Base-by-base conservation (phyloP, 176 grass and related monocot genomes). In the Miscanthus lutarioriparius region DNA sequence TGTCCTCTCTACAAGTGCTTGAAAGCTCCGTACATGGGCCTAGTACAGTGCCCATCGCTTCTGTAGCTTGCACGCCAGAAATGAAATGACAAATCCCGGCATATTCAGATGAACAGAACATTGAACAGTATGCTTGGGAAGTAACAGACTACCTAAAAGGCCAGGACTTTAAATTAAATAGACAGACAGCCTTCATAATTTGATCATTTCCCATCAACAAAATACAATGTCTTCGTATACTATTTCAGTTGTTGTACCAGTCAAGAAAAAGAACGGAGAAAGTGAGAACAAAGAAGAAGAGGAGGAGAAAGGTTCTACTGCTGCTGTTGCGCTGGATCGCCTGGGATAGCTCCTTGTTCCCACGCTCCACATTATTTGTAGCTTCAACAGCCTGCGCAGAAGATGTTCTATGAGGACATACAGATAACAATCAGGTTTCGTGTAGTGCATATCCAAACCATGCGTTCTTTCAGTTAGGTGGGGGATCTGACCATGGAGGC, bases 241-340 rank as follows among this genome's bases (percentile, higher is more conserved):
- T 15, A 26, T 40, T 70, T 91, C 84, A 91, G 17, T 80, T 84
- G 64, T 15, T 97, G 79, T 97, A 94, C 92, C 90, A 97, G 86
- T 97, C 95, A 56, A 97, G 95, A 82, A 97, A 97, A 39, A 97
- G 70, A 89, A 97, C 82, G 6, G 96, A 94, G 45, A 99, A 92
- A 4, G 89, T 94, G 59, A 99, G 96, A 91, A 94, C 93, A 86
- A 96, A 88, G n/a, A 99, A 96, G 78, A 99, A 99, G 62, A 99
- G 96, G 64, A 96, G 64, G 83, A 96, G 93, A 85, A 99, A 99
- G 12, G 96, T 99, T 89, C 91, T 96, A 62, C 96, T 96, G 72
- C 96, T 83, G 83, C 87, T 95, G 85, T 99, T 99, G 38, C 96
- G 87, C 64, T 91, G 80, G 84, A 99, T 96, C 17, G 93, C 96